A percentile compares a stretch with the other conserved stretches of the same genome.
Conservation (phyloP, 805 yeast genomes). For the Yarrowia deformans region DNA sequence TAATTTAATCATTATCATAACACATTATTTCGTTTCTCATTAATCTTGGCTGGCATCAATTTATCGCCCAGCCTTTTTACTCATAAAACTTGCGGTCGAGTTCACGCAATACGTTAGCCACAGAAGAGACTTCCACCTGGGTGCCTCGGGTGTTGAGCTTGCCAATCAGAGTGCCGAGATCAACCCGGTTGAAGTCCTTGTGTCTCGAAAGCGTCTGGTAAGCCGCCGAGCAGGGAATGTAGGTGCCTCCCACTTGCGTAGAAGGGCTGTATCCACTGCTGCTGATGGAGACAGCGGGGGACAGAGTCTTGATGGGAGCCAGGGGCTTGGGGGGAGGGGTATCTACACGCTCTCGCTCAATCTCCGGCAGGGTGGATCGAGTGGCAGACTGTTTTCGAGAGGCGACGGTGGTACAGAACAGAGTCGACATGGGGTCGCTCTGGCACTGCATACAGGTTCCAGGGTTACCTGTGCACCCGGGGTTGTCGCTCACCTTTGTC, state of each 20-base stretch:
- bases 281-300: slow-evolving; percentile 28
- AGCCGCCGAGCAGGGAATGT: slow-evolving; percentile 89
- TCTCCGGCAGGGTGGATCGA: slow-evolving; percentile 27
- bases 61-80: slow-evolving; percentile 43
- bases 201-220: slow-evolving; percentile 86
- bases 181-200: slow-evolving; percentile 74
- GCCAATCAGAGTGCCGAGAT: slow-evolving; percentile 75
- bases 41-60: slow-evolving; percentile 12
- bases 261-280: slow-evolving; percentile 40
- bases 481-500: slow-evolving; percentile 20
- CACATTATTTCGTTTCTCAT: slow-evolving; percentile 36
- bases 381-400: slow-evolving; percentile 46
- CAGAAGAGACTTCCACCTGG: slow-evolving; percentile 91
- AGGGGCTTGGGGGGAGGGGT: slow-evolving; percentile 27
- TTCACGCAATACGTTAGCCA: slow-evolving; percentile 82
- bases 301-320: slow-evolving; percentile 26
- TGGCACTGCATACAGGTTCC: slow-evolving; percentile 88
- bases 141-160: slow-evolving; percentile 81
- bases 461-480: slow-evolving; percentile 80
- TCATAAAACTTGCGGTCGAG: slow-evolving; percentile 71
- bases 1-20: slow-evolving; percentile 33
- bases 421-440: slow-evolving; percentile 83
- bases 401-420: slow-evolving; percentile 88
- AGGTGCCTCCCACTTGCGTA: slow-evolving; percentile 51
- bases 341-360: slow-evolving; percentile 31